Base-by-base conservation (phyloP, 2,329 filamentous ascomycete genomes). In the Helotiales sp. region DNA sequence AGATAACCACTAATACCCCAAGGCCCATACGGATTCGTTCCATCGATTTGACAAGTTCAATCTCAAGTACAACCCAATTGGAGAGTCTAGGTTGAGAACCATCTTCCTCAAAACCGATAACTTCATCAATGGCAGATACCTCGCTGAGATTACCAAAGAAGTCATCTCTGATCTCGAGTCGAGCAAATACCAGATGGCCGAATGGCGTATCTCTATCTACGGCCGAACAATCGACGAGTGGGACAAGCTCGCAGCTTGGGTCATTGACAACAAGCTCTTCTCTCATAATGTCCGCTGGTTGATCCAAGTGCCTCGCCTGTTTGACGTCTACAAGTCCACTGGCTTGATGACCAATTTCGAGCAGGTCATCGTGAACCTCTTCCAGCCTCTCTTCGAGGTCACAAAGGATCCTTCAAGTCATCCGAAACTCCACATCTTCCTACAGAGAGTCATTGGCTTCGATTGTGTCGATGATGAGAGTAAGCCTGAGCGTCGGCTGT, bases 11-110 rank as follows among this genome's bases (percentile, higher is more conserved):
- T 50, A 47, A 68, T 70, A 68, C 73, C 74, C 58, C 45, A 6
- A 93, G 90, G 95, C 96, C 26, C 96, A 99, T 77, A 97, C 93
- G 11, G 96, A 99, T 79, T 96, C 93, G 0, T 99, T 99, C 82
- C 96, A 99, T 80, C 92, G 96, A 3, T 99, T 99, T 78, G 96
- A 99, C 83, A 99, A 99, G 79, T 99, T 99, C 85, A 99, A 99
- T 78, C 84, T 99, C 65, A 99, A 99, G 79, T 99, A 99, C 78
- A 99, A 99, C 74, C 96, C 96, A 0, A 90, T 99, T 69, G 96
- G 96, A 59, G 96, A 99, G 80, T 98, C 96, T 50, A 90, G 96
- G 64, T 83, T 99, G 65, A 89, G 96, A 75, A 97, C 96, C n/a
- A 99, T 99, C 73, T 99, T 99, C 78, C 83, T 99, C 63, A 99